Evolutionary conservation across 768 basidiomycete species (phyloP).

Genomic region (Phlebiopsis gigantea): DNA sequence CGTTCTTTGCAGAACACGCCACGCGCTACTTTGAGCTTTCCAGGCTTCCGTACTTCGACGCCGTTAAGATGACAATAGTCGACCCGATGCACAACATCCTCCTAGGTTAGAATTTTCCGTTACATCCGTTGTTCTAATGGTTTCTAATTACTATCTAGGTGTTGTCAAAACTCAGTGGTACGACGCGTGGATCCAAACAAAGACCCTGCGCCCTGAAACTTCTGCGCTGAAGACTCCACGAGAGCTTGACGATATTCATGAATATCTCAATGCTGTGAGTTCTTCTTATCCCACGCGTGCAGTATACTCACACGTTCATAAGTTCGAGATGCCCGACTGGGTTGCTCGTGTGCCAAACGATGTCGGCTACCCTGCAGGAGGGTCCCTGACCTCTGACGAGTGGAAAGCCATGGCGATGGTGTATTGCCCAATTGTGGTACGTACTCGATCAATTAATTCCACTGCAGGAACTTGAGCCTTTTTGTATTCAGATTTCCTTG

Average conservation of each 20-base stretch:
- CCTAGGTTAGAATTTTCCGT: conserved; percentile 11
- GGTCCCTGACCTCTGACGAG: conserved; percentile 21
- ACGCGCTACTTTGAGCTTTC: conserved; percentile 15
- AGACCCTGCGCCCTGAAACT: conserved; percentile 7
- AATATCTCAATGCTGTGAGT: conserved; percentile 15
- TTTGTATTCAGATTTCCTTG: conserved; percentile 10
- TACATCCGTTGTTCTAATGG: not conserved
- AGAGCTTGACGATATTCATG: conserved; percentile 22
- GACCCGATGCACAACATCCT: conserved; percentile 30
- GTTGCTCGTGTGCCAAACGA: conserved; percentile 15
- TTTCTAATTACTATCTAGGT: not conserved
- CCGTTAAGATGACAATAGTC: conserved; percentile 22
- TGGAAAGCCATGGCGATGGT: conserved; percentile 18
- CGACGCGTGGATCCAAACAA: conserved; percentile 6
- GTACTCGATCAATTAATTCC: not conserved
- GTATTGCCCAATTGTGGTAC: conserved; percentile 16
- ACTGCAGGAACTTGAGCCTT: not conserved
- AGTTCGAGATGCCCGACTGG: conserved; percentile 22
- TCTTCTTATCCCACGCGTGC: not conserved
- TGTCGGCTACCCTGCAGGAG: conserved; percentile 23
- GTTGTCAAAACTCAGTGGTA: conserved; percentile 13
- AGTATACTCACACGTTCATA: not conserved
- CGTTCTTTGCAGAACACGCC: conserved; percentile 14
- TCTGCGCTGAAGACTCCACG: not conserved
- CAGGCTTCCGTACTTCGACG: conserved; percentile 27